phyloP scores from a whole-genome alignment of 768 basidiomycete species.

The Mycena indigotica region DNA sequence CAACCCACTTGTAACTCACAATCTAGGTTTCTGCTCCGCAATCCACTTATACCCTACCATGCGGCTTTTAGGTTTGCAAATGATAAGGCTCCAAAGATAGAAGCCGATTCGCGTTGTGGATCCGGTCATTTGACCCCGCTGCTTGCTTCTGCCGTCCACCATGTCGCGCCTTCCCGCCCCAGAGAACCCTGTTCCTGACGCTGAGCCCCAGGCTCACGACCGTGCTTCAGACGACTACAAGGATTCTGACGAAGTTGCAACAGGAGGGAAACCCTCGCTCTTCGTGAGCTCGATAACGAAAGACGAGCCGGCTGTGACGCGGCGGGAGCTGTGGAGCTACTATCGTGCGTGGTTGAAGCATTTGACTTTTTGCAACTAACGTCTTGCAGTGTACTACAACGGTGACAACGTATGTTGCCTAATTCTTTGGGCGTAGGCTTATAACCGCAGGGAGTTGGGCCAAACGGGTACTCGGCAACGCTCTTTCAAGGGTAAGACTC shows the following conservation, averaged over 20 bases:
- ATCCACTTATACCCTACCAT: too few relatives aligned
- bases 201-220: slow-evolving; percentile 9
- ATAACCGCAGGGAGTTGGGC: slow-evolving; percentile 63
- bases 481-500: slow-evolving; percentile 52
- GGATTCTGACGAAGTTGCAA: slow-evolving; percentile 12
- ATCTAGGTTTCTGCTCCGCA: too few relatives aligned
- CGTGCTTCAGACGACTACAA: slow-evolving; percentile 19
- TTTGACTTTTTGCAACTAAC: neutral
- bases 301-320: slow-evolving; percentile 70
- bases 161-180: slow-evolving; percentile 33
- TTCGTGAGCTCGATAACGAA: slow-evolving; percentile 44
- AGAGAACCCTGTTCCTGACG: slow-evolving; percentile 23
- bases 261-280: slow-evolving; percentile 22
- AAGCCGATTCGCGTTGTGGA: neutral
- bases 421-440: neutral
- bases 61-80: too few relatives aligned
- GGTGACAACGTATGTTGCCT: slow-evolving; percentile 62
- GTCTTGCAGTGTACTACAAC: slow-evolving; percentile 70
- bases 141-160: neutral
- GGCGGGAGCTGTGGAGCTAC: slow-evolving; percentile 78
- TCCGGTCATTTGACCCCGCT: neutral
- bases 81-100: neutral
- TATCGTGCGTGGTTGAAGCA: slow-evolving; percentile 52
- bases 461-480: slow-evolving; percentile 69
- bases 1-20: too few relatives aligned